Evolutionary conservation across 768 basidiomycete genomes (phyloP).

Genomic region (Leucocoprinus sp.): DNA sequence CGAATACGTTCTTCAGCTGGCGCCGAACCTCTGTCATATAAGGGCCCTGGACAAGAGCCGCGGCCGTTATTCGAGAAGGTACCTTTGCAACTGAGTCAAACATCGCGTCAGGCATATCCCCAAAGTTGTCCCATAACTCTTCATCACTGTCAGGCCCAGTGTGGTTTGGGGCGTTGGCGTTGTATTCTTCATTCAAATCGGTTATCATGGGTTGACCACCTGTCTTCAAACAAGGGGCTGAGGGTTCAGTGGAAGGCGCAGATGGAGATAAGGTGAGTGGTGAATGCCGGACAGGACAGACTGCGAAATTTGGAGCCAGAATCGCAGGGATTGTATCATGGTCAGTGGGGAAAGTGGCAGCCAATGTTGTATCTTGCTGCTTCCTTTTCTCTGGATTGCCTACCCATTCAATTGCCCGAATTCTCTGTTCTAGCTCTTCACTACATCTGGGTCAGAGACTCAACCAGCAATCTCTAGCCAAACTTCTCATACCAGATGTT

Average conservation of each 20-base stretch:
- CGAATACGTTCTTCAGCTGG: constrained; percentile 53
- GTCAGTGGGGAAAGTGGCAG: background rate
- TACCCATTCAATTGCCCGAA: constrained; percentile 8
- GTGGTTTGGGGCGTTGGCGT: background rate
- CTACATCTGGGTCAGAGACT: background rate
- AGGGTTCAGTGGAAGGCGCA: background rate
- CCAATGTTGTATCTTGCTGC: background rate
- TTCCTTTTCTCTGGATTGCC: background rate
- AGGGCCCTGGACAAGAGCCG: constrained; percentile 1
- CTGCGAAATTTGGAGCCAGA: background rate
- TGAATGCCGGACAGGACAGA: background rate
- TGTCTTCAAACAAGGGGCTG: background rate
- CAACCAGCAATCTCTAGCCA: background rate
- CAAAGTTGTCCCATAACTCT: constrained; percentile 37
- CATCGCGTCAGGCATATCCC: constrained; percentile 20
- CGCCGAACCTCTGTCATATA: constrained; percentile 44
- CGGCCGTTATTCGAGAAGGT: background rate
- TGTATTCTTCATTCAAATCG: constrained; percentile 17
- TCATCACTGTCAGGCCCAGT: constrained; percentile 30
- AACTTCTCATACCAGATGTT: background rate
- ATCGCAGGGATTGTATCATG: background rate
- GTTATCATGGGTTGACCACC: background rate
- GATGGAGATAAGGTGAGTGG: background rate
- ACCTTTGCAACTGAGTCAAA: background rate
- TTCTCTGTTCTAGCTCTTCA: constrained; percentile 6